Base-by-base conservation (phyloP, 2,329 filamentous ascomycete species). In the Fusarium lateritium region DNA sequence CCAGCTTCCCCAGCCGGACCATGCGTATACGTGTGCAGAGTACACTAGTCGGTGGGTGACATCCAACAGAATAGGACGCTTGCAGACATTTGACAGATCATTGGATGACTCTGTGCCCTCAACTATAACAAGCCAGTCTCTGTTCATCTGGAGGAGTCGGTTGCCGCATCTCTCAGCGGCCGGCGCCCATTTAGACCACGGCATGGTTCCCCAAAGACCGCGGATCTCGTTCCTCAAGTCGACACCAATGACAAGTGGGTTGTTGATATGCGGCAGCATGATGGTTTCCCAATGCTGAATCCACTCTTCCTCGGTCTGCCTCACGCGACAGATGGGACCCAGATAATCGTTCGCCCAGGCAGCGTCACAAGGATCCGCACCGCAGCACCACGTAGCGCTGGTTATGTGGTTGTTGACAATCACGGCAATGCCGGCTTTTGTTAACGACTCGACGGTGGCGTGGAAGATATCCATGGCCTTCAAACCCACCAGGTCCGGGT, bases 391-490 rank as follows among this genome's bases (percentile, higher is more conserved):
- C 8, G 86, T 86, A 11, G 89, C 88, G 46, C 84, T 85, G 2
- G 90, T 92, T 76, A 92, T 92, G 77, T 92, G 90, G 77, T 92
- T 88, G 80, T 92, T 92, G 65, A 91, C 78, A 50, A 92, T 88
- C 55, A 92, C 89, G 22, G 88, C 86, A 53, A 92, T 78, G 22
- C 89, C 89, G 13, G 84, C 86, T 28, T 86, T 84, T 10, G 89
- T 91, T 72, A 92, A 79, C 13, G 88, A 82, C 47, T 83, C 79
- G 28, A 89, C 84, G 39, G 86, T 86, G 6, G 89, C 88, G 62
- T 84, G 83, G 69, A 88, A 87, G 6, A 92, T 79, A 67, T 91
- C 89, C 66, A 92, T 76, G 8, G 89, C 89, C 44, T 81, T 81
- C 51, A 80, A 74, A 2, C 87, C 87, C 10, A 85, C 76, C 13